A percentile compares a stretch with the other conserved stretches of the same genome.
phyloP scores from a whole-genome alignment of 495 filamentous ascomycete species.

The Aspergillus baeticus region DNA sequence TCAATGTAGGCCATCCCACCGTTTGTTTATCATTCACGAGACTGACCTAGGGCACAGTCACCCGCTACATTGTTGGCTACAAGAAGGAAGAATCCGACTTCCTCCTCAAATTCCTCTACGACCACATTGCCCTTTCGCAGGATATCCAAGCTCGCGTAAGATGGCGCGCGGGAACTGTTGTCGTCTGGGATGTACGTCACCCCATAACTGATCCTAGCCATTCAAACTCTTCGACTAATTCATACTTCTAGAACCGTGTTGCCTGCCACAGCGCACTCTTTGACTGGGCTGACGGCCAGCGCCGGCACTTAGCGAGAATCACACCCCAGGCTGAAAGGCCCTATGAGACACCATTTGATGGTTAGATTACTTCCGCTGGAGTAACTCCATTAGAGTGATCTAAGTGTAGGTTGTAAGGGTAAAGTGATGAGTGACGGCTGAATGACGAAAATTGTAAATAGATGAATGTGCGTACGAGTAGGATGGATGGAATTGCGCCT shows the following conservation, averaged over 20 bases:
- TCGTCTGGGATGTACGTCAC: slow-evolving; percentile 58
- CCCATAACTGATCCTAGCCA: background rate
- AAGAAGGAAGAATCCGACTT: slow-evolving; percentile 68
- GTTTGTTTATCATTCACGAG: slow-evolving; percentile 11
- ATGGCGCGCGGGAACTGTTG: slow-evolving; percentile 57
- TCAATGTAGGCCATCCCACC: slow-evolving; percentile 61
- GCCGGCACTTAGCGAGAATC: slow-evolving; percentile 78
- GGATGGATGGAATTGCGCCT: no score
- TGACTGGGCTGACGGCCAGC: slow-evolving; percentile 78
- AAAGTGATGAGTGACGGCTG: no score
- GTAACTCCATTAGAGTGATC: no score
- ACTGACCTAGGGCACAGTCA: slow-evolving; percentile 37
- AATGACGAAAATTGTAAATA: no score
- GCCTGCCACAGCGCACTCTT: slow-evolving; percentile 75
- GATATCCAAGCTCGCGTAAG: slow-evolving; percentile 59
- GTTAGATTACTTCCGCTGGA: slow-evolving; percentile 53
- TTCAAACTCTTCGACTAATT: background rate
- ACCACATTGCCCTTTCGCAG: slow-evolving; percentile 58
- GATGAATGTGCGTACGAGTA: no score
- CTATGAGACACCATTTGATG: slow-evolving; percentile 58
- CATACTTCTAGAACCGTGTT: slow-evolving; percentile 60
- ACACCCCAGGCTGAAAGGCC: slow-evolving; percentile 81
- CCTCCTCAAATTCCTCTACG: slow-evolving; percentile 64
- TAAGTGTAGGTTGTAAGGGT: no score
- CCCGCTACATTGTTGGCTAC: slow-evolving; percentile 60